These are phyloP conservation scores for Cryptococcus maquisensis DNA, from an alignment of 1,284 basidiomycete species.

Conservation along the genomic window DNA sequence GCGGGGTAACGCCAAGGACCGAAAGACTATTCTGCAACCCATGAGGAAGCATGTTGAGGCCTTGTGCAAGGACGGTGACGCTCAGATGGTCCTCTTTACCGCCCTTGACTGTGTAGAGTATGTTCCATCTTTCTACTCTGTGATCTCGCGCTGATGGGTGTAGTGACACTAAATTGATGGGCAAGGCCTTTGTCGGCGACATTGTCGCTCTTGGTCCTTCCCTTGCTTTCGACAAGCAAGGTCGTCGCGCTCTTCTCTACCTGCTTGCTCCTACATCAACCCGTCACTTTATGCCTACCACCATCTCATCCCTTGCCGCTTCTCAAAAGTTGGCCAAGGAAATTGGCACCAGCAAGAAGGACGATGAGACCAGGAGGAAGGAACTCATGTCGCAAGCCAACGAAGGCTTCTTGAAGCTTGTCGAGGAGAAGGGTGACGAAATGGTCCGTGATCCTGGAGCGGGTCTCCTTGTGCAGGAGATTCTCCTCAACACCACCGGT, in stretches of 20 bases:
- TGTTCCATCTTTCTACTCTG: constrained; percentile 24
- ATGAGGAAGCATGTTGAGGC: constrained; percentile 79
- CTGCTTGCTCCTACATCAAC: constrained; percentile 70
- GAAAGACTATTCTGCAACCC: constrained; percentile 79
- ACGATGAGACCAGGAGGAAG: constrained; percentile 56
- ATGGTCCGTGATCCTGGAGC: constrained; percentile 70
- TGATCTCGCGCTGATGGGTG: not conserved
- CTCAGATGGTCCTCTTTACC: constrained; percentile 80
- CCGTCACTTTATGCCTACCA: constrained; percentile 75
- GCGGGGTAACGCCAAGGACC: constrained; percentile 60
- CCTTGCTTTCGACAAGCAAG: constrained; percentile 47
- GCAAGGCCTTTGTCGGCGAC: constrained; percentile 66
- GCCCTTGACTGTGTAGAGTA: constrained; percentile 82
- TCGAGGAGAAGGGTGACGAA: constrained; percentile 58
- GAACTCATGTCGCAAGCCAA: constrained; percentile 70
- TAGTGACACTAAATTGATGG: constrained; percentile 80
- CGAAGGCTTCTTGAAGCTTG: constrained; percentile 62
- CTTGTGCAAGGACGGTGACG: constrained; percentile 79
- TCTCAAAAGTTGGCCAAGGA: constrained; percentile 55
- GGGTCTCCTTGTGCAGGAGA: constrained; percentile 68
- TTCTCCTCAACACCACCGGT: constrained; percentile 74
- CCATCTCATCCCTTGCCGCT: constrained; percentile 63
- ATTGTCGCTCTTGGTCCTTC: constrained; percentile 55
- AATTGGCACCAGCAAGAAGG: constrained; percentile 71
- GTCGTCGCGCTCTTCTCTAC: constrained; percentile 73